phyloP scores from a whole-genome alignment of 2,329 filamentous ascomycete genomes.

The Claviceps monticola region DNA sequence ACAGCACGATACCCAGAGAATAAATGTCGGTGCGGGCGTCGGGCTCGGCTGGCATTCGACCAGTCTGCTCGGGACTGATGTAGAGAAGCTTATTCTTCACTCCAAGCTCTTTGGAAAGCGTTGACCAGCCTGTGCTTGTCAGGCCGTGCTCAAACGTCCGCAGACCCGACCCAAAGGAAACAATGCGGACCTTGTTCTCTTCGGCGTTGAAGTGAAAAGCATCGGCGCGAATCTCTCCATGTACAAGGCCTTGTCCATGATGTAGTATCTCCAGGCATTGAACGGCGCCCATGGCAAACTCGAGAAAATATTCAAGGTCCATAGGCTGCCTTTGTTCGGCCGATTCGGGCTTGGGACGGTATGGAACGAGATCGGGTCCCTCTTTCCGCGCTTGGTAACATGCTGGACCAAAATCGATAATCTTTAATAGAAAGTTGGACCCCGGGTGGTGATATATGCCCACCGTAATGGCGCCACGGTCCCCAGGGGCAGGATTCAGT shows the following conservation, averaged over 20 bases:
- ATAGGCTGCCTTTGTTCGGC: slow-evolving; percentile 42
- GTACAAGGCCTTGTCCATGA: slow-evolving; percentile 71
- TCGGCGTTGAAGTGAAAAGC: slow-evolving; percentile 76
- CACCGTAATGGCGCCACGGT: slow-evolving; percentile 58
- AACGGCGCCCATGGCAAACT: slow-evolving; percentile 80
- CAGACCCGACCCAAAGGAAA: slow-evolving; percentile 76
- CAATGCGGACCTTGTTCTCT: slow-evolving; percentile 58
- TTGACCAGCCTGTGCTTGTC: slow-evolving; percentile 73
- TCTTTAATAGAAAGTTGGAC: slow-evolving; percentile 52
- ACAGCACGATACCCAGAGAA: slow-evolving; percentile 78
- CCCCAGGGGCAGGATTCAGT: slow-evolving; percentile 52
- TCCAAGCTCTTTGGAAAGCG: slow-evolving; percentile 67
- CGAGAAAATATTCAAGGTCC: slow-evolving; percentile 63
- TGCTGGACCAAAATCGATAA: slow-evolving; percentile 67
- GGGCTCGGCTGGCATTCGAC: slow-evolving; percentile 80
- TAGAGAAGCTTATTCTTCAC: slow-evolving; percentile 82
- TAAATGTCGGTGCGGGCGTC: slow-evolving; percentile 91
- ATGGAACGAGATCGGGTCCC: slow-evolving; percentile 34
- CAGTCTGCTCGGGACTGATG: slow-evolving; percentile 90
- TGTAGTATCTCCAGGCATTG: slow-evolving; percentile 85
- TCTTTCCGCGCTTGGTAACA: slow-evolving; percentile 45
- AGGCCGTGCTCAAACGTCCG: slow-evolving; percentile 85
- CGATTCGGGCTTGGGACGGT: slow-evolving; percentile 31
- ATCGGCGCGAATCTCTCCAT: slow-evolving; percentile 82
- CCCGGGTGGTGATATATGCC: slow-evolving; percentile 73